Percentiles rank a stretch among this genome's conserved stretches.
phyloP scores from a whole-genome alignment of 352 stramenopile species.

The Globisporangium carolinianum region DNA sequence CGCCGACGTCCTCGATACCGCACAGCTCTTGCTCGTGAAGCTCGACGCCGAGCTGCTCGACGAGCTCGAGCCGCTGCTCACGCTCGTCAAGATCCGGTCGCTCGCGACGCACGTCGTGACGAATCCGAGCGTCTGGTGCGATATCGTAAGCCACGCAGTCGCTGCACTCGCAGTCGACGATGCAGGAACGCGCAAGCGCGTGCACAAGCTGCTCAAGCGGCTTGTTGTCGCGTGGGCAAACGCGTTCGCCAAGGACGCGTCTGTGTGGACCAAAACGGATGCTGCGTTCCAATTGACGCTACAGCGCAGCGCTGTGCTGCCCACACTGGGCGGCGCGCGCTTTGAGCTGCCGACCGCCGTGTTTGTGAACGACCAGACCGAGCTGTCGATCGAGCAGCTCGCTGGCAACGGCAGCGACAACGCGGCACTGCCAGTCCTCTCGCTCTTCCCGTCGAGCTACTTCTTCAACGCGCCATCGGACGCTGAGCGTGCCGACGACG shows the following conservation, averaged over 20 bases:
- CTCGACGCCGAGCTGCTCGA: constrained; percentile 15
- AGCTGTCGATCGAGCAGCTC: constrained; percentile 29
- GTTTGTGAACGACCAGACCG: constrained; percentile 63
- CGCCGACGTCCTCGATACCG: background rate
- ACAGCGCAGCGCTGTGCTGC: constrained; percentile 25
- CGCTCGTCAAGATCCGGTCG: constrained; percentile 23
- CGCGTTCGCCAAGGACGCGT: constrained; percentile 7
- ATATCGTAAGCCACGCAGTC: constrained; percentile 6
- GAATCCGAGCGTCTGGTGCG: constrained; percentile 28
- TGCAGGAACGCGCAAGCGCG: constrained; percentile 12
- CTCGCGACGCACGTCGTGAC: constrained; percentile 19
- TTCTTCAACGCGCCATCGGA: constrained; percentile 20
- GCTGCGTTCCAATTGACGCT: constrained; percentile 16
- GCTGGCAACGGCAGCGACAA: background rate
- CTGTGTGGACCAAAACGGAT: constrained; percentile 7
- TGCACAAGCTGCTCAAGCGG: constrained; percentile 10
- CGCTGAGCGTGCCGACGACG: constrained; percentile 10
- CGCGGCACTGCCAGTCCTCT: constrained; percentile 28
- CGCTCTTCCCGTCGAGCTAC: constrained; percentile 45
- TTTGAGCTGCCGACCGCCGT: constrained; percentile 26
- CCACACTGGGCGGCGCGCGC: constrained; percentile 3
- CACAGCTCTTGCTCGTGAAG: constrained; percentile 22
- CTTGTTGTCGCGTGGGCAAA: constrained; percentile 12
- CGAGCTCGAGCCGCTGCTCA: constrained; percentile 27
- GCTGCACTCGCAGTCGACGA: background rate